Evolutionary conservation across 352 stramenopile genomes (phyloP), one percentile per base, ranked within the genome.

Genomic region (Saprolegnia parasitica): DNA sequence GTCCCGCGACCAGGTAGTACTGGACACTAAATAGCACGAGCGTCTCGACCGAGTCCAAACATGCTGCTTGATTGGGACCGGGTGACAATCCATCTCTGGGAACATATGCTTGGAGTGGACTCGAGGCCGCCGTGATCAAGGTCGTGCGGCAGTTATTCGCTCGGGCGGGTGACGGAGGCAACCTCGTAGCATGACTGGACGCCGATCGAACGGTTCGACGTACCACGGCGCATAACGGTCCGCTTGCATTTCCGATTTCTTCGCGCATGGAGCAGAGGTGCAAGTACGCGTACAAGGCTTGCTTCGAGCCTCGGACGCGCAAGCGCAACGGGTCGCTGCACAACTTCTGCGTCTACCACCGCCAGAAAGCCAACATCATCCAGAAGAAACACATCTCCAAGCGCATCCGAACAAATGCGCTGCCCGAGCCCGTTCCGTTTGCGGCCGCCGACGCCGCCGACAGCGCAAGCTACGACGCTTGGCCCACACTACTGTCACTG

Each of bases 311-410:
- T 6, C 47, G 47, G 47, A 26, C 47, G n/a, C 23, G n/a, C 23
- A 55, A 55, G 23, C 47, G 47, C n/a, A 55, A 55, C 23, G 47
- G 47, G 23, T 21, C n/a, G n/a, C 23, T 55, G 23, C 47, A 55
- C 23, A 55, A 55, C 23, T 26, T 55, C 5, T 55, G 47, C 23
- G n/a, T 26, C n/a, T 55, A 55, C 23, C 47, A 55, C 23, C 47
- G 47, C 23, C n/a, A 55, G 23, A 55, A 55, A 5, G 47, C 47
- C n/a, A 55, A 55, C 23, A 24, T 55, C n/a, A 55, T 55, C 23
- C 47, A 55, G 23, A 55, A 55, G 47, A 55, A 55, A 55, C 47
- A 55, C 24, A 55, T 55, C 24, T 55, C n/a, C n/a, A 55, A 55
- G 24, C n/a, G 47, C n/a, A 5, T 5, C 5, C 2, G 24, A 55